These are phyloP conservation scores for Tetraselmis striata DNA, from an alignment of 139 green algal species.

Conservation along the genomic window DNA sequence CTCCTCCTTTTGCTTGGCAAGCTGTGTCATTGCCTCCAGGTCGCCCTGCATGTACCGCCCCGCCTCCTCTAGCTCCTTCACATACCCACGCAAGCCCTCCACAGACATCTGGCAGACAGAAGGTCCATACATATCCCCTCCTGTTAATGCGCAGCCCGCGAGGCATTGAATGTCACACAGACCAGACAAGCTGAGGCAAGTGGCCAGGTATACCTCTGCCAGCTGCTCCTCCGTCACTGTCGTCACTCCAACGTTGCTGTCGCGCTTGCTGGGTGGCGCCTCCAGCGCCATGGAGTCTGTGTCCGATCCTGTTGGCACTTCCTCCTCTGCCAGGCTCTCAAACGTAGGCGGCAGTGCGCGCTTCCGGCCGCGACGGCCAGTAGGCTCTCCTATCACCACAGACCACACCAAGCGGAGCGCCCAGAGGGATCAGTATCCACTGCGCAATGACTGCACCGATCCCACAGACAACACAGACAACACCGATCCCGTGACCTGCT, in stretches of 20 bases:
- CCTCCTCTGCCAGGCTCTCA: neutral
- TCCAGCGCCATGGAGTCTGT: neutral
- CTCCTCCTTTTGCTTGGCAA: conserved; percentile 8
- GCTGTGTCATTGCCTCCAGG: conserved; percentile 10
- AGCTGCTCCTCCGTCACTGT: neutral
- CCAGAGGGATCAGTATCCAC: no score
- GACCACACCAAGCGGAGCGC: no score
- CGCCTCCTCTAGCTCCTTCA: conserved; percentile 32
- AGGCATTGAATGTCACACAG: no score
- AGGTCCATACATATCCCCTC: no score
- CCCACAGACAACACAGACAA: no score
- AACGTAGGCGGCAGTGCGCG: neutral
- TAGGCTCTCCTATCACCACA: neutral
- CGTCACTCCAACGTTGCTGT: neutral
- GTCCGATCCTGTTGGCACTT: neutral
- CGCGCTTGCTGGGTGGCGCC: neutral
- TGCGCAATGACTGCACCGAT: no score
- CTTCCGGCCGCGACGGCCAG: neutral
- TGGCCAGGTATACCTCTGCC: neutral
- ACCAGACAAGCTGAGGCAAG: no score
- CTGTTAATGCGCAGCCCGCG: no score
- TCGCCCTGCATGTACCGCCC: conserved; percentile 19
- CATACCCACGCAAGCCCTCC: neutral
- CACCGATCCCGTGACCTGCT: no score
- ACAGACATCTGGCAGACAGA: neutral